These are phyloP conservation scores for Platismatia glauca DNA, from an alignment of 495 filamentous ascomycete species.

Conservation along the genomic window DNA sequence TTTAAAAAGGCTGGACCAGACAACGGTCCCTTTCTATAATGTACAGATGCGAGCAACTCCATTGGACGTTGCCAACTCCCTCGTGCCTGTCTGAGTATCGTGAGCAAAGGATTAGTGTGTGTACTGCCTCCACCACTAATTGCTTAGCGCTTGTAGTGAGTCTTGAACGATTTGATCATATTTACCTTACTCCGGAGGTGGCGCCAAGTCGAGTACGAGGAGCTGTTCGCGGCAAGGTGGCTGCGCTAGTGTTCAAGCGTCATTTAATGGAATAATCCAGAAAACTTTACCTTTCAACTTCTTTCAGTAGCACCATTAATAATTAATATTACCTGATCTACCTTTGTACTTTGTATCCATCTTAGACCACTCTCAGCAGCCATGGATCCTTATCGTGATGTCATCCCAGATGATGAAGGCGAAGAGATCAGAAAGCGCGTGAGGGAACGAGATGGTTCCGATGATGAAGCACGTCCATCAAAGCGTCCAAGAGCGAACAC, in stretches of 20 bases:
- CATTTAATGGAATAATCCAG: background rate
- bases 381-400: background rate
- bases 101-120: too few species aligned
- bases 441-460: background rate
- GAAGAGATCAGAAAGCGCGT: background rate
- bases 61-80: background rate
- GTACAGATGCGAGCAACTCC: background rate
- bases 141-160: too few species aligned
- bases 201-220: too few species aligned
- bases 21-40: background rate
- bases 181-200: too few species aligned
- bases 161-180: too few species aligned
- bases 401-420: background rate
- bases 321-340: too few species aligned
- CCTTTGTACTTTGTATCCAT: too few species aligned
- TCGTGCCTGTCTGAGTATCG: too few species aligned
- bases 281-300: background rate
- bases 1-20: background rate
- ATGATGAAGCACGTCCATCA: background rate
- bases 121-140: too few species aligned
- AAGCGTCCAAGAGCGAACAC: background rate
- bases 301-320: too few species aligned
- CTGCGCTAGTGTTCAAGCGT: background rate
- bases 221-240: too few species aligned
- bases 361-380: background rate